Conservation (phyloP, 768 basidiomycete species). For the Clavaria fumosa region DNA sequence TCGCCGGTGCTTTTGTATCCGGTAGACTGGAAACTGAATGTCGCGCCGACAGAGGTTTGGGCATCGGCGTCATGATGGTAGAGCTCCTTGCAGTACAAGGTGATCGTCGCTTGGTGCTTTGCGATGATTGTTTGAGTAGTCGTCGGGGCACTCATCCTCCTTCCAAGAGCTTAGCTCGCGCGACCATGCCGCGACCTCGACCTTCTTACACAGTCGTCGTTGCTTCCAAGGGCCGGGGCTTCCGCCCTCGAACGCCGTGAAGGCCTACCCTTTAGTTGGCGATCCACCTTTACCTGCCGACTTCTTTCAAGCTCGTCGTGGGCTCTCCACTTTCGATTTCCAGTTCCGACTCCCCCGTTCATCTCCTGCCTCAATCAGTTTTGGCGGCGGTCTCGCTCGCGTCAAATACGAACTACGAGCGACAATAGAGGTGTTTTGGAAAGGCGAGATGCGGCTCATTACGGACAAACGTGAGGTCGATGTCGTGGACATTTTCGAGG, state of each 20-base stretch:
- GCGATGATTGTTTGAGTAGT: too few species aligned
- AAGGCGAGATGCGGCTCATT: conserved; percentile 55
- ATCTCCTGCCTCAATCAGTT: conserved; percentile 56
- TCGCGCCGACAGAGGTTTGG: conserved; percentile 56
- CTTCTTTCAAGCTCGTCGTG: conserved; percentile 61
- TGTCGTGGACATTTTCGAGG: conserved; percentile 43
- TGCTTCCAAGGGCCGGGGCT: conserved; percentile 71
- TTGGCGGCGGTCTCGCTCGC: conserved; percentile 51
- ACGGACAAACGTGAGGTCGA: conserved; percentile 44
- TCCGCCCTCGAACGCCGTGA: conserved; percentile 74
- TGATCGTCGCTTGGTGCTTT: too few species aligned
- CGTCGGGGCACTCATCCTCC: too few species aligned
- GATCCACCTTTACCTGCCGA: conserved; percentile 45
- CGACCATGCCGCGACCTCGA: conserved; percentile 68
- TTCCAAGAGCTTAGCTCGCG: conserved; percentile 53
- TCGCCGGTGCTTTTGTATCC: conserved; percentile 49
- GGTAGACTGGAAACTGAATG: conserved; percentile 76
- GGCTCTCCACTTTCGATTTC: conserved; percentile 67
- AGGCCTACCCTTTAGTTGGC: conserved; percentile 40
- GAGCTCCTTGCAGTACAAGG: conserved; percentile 67
- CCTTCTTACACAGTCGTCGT: conserved; percentile 53
- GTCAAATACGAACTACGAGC: conserved; percentile 63
- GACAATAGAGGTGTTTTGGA: conserved; percentile 60
- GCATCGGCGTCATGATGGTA: conserved; percentile 61
- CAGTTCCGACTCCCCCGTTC: conserved; percentile 53